Evolutionary conservation across 768 basidiomycete species (phyloP), one percentile per base, ranked within the genome.

Genomic region (Multifurca ochricompacta): DNA sequence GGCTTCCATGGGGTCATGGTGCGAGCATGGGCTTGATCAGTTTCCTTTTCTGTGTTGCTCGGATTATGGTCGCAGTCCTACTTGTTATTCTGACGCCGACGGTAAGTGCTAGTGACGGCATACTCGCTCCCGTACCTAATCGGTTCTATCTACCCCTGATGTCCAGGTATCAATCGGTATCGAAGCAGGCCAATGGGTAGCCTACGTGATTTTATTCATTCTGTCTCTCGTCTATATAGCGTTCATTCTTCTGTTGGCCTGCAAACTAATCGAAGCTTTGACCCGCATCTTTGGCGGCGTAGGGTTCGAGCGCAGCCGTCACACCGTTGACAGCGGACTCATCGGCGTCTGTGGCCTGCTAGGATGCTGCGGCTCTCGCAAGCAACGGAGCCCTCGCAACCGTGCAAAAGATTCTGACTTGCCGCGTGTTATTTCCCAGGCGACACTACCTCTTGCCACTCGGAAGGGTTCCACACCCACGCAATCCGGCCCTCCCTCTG

Each of bases 11-110:
- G 95, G 91, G 91, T 28, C 87, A 87, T 49, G 92, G 95, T 1
- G 92, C 95, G 2, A 89, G 91, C 58, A 98, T 98, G 96, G 95
- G 94, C 13, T 75, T 93, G 32, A 85, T 95, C 54, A 92, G 90
- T 67, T 97, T 97, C 74, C 72, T 96, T 64, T 86, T 95, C 63
- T 92, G 91, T 54, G 88, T 95, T 4, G 83, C 88, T 19, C 77
- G 95, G 60, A 94, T 96, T 63, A 83, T 93, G 25, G 79, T 92
- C 21, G 87, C 90, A 2, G 92, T 97, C 13, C 70, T 99, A 31
- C 74, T 97, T 42, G 87, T 99, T 62, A 90, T 97, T 59, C 71
- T 99, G 46, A 86, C 87, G 14, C 89, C 92, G 25, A 80, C 85
- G 58, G 95, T 97, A 34, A 19, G 54, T 51, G 27, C 21, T 27